Base-by-base conservation (phyloP, 108 stramenopile genomes). In the Fragilariopsis cylindrus region DNA sequence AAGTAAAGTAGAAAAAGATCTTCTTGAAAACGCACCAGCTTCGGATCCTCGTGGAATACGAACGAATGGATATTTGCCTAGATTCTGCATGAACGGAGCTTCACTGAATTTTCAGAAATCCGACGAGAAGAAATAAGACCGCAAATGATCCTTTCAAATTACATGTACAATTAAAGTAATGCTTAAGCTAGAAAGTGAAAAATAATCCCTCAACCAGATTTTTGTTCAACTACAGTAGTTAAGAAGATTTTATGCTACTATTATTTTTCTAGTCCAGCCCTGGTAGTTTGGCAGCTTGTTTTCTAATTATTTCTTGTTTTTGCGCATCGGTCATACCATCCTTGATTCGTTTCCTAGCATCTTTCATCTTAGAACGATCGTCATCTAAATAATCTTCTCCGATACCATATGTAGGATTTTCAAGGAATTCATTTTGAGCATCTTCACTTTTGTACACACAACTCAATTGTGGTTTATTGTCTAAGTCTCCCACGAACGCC, bases 381-480 rank as follows among this genome's bases (percentile, higher is more conserved):
- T 97, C 94, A 73, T 97, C 96, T 56, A 89, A 88, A 71, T 94
- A 91, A 74, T 97, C 96, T 79, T 97, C 96, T 3, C 96, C 96
- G 74, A 97, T 85, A 12, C 95, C 95, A 57, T 89, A 68, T 81
- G 95, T 96, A 3, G 97, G 97, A 85, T 96, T 91, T 69, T 85
- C 88, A 65, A 98, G 81, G 70, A 98, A 98, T 67, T 98, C 97
- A 80, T 98, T 98, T 75, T 98, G 97, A 4, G 97, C 97, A 78
- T 98, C 97, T 56, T 88, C 96, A 72, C 91, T 92, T 79, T 95
- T 91, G 84, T 96, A 98, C 11, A 98, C 97, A 71, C 97, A 98
- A 67, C 89, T 92, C 75, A 98, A 76, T 69, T 98, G 97, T 5
- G 97, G 97, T 47, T 88, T 82, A 76, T 94, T 94, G 50, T 92